A percentile compares a stretch with the other conserved stretches of the same genome.
Evolutionary conservation across 176 grass and related monocot genomes (phyloP).

Genomic region (Melocanna baccifera): DNA sequence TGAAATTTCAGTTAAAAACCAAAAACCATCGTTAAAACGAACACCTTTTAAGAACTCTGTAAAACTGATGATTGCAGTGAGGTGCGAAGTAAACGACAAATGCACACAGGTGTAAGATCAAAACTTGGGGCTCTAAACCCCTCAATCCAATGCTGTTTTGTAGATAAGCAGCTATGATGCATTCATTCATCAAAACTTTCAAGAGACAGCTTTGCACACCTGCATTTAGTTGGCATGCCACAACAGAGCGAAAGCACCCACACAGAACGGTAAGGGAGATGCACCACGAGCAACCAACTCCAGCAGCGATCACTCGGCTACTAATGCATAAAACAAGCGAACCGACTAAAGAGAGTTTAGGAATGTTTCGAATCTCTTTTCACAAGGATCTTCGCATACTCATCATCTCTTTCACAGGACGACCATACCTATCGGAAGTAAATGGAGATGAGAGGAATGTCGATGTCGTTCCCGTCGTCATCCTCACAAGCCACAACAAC

Average conservation of each 20-base stretch:
- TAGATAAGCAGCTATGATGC: neutral
- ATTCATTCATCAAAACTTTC: neutral
- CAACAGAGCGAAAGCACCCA: neutral
- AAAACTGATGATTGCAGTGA: neutral
- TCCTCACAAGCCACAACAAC: constrained; percentile 67
- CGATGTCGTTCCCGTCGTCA: constrained; percentile 46
- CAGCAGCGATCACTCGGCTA: constrained; percentile 3
- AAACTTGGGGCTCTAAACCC: neutral
- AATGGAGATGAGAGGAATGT: constrained; percentile 74
- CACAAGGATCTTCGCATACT: neutral
- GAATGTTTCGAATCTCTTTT: neutral
- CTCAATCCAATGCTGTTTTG: neutral
- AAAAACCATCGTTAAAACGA: too few relatives aligned
- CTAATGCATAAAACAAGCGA: neutral
- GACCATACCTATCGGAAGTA: constrained; percentile 57
- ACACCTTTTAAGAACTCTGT: too few relatives aligned
- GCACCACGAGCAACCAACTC: constrained; percentile 15
- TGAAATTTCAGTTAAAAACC: too few relatives aligned
- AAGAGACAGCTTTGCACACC: constrained; percentile 28
- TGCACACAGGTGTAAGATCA: neutral
- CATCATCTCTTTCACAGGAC: neutral
- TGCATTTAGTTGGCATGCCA: constrained; percentile 42
- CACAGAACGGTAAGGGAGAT: neutral
- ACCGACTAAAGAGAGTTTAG: neutral
- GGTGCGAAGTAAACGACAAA: neutral